Percentiles rank a stretch among this genome's conserved stretches.
Conservation (phyloP, 108 stramenopile species). For the Skeletonema potamos region DNA sequence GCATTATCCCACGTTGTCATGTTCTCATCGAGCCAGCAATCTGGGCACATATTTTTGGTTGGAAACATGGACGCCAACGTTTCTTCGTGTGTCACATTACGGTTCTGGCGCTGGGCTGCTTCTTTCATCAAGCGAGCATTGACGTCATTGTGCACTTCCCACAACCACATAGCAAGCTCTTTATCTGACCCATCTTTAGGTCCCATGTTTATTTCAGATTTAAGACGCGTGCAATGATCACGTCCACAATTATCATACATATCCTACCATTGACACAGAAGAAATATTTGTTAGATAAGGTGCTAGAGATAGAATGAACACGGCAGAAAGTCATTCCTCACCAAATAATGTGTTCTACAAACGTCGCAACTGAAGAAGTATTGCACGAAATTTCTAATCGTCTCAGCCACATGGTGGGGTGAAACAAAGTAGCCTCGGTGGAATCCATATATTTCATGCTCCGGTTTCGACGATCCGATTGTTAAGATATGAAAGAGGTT, state of each 20-base stretch:
- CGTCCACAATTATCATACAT: conserved; percentile 44
- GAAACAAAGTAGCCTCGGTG: conserved; percentile 39
- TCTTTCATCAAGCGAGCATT: conserved; percentile 42
- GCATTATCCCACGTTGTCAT: conserved; percentile 23
- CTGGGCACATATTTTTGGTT: conserved; percentile 28
- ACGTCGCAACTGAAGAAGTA: conserved; percentile 12
- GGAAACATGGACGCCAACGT: conserved; percentile 34
- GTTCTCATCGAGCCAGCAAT: conserved; percentile 36
- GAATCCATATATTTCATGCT: conserved; percentile 36
- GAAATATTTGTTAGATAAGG: not conserved
- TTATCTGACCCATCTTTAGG: conserved; percentile 18
- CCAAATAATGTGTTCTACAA: conserved; percentile 14
- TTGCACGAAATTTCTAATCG: conserved; percentile 3
- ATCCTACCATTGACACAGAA: conserved; percentile 3
- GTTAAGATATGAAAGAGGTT: conserved; percentile 48
- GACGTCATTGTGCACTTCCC: conserved; percentile 35
- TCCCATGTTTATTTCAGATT: conserved; percentile 3
- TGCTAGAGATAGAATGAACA: not conserved
- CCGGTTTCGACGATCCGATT: conserved; percentile 29
- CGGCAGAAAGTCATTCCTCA: not conserved
- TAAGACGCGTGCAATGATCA: conserved; percentile 40
- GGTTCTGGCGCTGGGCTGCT: conserved; percentile 27
- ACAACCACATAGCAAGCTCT: conserved; percentile 23
- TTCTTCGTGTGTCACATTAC: conserved; percentile 29
- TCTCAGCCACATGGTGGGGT: conserved; percentile 31